A percentile compares a stretch with the other conserved stretches of the same genome.
phyloP scores from a whole-genome alignment of 2,329 filamentous ascomycete species.

The Fusarium cyanostomum region DNA sequence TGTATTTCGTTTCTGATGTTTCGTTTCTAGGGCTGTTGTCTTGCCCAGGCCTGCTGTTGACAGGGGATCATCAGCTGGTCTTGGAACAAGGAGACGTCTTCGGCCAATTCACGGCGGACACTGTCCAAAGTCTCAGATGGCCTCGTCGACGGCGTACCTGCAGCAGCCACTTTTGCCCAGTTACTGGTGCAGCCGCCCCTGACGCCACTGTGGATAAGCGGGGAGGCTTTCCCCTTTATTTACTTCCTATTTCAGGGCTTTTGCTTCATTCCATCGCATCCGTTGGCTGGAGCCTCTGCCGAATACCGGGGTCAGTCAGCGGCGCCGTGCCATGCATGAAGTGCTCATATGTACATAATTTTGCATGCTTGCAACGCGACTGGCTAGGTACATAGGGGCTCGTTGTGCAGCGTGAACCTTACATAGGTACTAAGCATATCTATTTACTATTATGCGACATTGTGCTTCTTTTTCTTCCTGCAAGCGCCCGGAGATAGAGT shows the following conservation, averaged over 20 bases:
- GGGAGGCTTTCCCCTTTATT: constrained; percentile 33
- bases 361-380: constrained; percentile 14
- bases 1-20: constrained; percentile 24
- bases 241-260: constrained; percentile 32
- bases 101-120: constrained; percentile 22
- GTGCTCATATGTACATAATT: constrained; percentile 29
- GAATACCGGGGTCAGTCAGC: constrained; percentile 10
- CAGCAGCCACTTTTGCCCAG: constrained; percentile 24
- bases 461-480: constrained; percentile 19
- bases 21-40: constrained; percentile 15
- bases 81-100: constrained; percentile 7
- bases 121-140: constrained; percentile 15
- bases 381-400: constrained; percentile 22
- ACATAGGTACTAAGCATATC: too few relatives aligned
- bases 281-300: constrained; percentile 29
- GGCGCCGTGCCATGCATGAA: constrained; percentile 34
- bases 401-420: constrained; percentile 19
- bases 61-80: not conserved
- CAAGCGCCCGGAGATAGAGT: constrained; percentile 3
- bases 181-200: constrained; percentile 19
- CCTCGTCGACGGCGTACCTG: constrained; percentile 33
- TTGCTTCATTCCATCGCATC: constrained; percentile 18
- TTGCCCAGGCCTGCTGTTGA: not conserved
- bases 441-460: constrained; percentile 34
- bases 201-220: constrained; percentile 34